Conservation (phyloP, 1,139 yeast species). For the Debaryomyces coudertii region DNA sequence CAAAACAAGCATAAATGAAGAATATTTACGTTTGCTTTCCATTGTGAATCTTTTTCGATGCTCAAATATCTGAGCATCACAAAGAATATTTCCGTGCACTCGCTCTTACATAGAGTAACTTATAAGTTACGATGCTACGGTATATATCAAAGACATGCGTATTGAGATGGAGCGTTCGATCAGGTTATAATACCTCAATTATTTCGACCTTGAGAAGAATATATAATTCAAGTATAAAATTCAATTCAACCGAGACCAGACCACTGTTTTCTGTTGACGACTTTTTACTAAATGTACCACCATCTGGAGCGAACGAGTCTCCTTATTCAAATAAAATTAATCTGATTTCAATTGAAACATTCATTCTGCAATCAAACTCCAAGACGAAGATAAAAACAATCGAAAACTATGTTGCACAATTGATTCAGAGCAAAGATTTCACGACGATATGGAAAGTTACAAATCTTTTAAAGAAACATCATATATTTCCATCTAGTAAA, state of each 20-base stretch:
- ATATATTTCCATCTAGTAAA: slow-evolving; percentile 2
- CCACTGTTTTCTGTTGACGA: slow-evolving; percentile 4
- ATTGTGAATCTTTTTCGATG: slow-evolving; percentile 4
- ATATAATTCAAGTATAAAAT: neutral
- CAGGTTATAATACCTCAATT: neutral
- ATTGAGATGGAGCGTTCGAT: neutral
- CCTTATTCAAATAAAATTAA: neutral
- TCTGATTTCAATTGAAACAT: neutral
- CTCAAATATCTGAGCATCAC: slow-evolving; percentile 1
- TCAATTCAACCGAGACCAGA: neutral
- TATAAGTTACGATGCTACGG: slow-evolving; percentile 1
- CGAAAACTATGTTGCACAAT: slow-evolving; percentile 3
- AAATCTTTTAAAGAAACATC: neutral
- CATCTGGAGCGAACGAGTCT: neutral
- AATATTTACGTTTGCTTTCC: neutral
- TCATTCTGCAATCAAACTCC: neutral
- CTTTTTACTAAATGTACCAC: neutral
- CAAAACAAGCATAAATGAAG: neutral
- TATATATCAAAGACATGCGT: neutral
- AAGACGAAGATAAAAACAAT: neutral
- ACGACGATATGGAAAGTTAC: slow-evolving; percentile 10
- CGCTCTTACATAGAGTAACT: neutral
- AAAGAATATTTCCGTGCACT: neutral
- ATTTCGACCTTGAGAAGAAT: neutral
- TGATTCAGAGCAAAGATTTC: slow-evolving; percentile 3